Evolutionary conservation across 345 rosid genomes (phyloP).

Genomic region (Cardamine chenopodiifolia): DNA sequence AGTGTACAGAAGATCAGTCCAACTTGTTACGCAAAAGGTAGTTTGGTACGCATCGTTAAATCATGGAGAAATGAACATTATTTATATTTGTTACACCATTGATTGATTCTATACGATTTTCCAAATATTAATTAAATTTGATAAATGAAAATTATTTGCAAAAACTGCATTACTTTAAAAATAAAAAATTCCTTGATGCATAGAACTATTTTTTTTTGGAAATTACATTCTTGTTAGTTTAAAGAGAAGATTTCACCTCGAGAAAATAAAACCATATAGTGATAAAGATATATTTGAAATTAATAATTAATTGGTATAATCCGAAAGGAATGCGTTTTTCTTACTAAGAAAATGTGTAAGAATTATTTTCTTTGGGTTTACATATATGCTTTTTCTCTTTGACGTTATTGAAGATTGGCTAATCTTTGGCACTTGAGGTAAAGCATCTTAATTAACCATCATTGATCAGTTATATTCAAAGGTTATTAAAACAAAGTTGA

Average conservation of each 20-base stretch:
- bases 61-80: constrained; percentile 6
- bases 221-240: not conserved
- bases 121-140: not conserved
- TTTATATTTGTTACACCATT: not conserved
- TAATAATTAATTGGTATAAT: not conserved
- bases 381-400: constrained; percentile 16
- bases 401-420: constrained; percentile 33
- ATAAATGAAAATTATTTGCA: not conserved
- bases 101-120: not conserved
- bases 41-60: constrained; percentile 15
- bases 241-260: not conserved
- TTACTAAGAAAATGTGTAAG: not conserved
- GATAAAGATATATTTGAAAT: not conserved
- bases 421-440: constrained; percentile 26
- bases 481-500: constrained; percentile 5
- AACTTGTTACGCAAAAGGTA: constrained; percentile 25
- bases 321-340: not conserved
- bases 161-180: not conserved
- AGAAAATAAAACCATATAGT: not conserved
- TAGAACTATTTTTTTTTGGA: not conserved
- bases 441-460: constrained; percentile 36
- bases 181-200: not conserved
- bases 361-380: constrained; percentile 7
- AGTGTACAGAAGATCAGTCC: constrained; percentile 17
- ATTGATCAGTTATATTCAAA: constrained; percentile 1